A percentile compares a stretch with the other conserved stretches of the same genome.
Evolutionary conservation across 2,329 filamentous ascomycete species (phyloP).

Genomic region (Thelonectria olida): DNA sequence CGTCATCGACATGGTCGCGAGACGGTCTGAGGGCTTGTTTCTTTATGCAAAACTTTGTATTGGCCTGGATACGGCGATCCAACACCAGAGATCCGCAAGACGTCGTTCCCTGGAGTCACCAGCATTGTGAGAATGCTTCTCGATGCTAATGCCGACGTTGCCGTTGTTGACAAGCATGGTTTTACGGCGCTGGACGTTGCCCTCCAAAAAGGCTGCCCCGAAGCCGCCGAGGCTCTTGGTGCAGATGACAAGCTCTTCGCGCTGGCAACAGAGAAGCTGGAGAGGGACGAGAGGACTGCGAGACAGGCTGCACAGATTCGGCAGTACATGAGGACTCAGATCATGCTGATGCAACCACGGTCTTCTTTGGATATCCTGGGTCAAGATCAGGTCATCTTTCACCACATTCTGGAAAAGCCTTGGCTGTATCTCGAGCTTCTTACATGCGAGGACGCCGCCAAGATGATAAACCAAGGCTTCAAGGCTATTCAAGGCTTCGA

Average conservation of each 20-base stretch:
- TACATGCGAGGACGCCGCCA: not conserved
- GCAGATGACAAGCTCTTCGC: conserved; percentile 16
- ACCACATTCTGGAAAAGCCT: not conserved
- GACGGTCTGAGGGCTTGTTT: conserved; percentile 30
- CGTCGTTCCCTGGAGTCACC: not conserved
- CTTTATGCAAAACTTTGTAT: conserved; percentile 36
- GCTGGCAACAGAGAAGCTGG: not conserved
- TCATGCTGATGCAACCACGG: conserved; percentile 21
- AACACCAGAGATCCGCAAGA: not conserved
- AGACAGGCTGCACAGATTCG: not conserved
- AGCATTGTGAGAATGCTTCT: conserved; percentile 25
- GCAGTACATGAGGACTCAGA: conserved; percentile 14
- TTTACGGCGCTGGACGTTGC: conserved; percentile 30
- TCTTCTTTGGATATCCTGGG: not conserved
- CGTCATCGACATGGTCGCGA: conserved; percentile 28
- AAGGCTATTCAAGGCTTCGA: not conserved
- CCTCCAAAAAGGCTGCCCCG: conserved; percentile 14
- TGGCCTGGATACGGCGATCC: no score
- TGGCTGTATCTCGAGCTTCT: conserved; percentile 5
- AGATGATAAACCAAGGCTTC: conserved; percentile 8
- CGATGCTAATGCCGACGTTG: not conserved
- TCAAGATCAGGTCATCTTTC: not conserved
- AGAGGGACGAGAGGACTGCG: not conserved
- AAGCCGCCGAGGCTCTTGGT: conserved; percentile 21
- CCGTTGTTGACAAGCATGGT: not conserved